phyloP scores from a whole-genome alignment of 805 yeast genomes.

The Starmera caribaea region DNA sequence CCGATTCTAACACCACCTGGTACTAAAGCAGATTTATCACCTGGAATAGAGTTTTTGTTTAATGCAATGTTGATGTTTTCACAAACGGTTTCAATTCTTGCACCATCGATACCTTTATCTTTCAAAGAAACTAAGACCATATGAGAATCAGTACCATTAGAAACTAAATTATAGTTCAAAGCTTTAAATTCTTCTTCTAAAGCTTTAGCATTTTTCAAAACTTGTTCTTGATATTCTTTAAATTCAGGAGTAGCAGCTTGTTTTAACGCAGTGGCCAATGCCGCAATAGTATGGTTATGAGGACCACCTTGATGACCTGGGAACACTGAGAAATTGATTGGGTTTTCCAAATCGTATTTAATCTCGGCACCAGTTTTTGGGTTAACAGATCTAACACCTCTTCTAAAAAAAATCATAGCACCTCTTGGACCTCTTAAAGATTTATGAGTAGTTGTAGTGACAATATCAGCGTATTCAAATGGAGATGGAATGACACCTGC shows the following conservation, averaged over 20 bases:
- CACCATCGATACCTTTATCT: constrained; percentile 90
- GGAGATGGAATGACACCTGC: constrained; percentile 96
- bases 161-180: constrained; percentile 73
- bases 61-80: constrained; percentile 92
- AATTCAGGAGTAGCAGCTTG: constrained; percentile 90
- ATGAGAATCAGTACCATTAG: constrained; percentile 96
- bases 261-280: constrained; percentile 91
- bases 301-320: constrained; percentile 99
- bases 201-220: constrained; percentile 77
- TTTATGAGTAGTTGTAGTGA: constrained; percentile 98
- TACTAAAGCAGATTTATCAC: constrained; percentile 91
- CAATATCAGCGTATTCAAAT: constrained; percentile 94
- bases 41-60: constrained; percentile 96
- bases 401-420: constrained; percentile 98
- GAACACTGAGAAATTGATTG: constrained; percentile 96
- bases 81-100: constrained; percentile 90
- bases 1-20: constrained; percentile 98
- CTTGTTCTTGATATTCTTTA: constrained; percentile 82
- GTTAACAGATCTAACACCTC: constrained; percentile 81
- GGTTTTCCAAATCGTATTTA: constrained; percentile 83
- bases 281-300: constrained; percentile 97
- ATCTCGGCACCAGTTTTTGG: constrained; percentile 90
- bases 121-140: constrained; percentile 86
- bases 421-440: constrained; percentile 99
- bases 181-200: constrained; percentile 67